Conservation (phyloP, 1,284 basidiomycete genomes). For the Melampsora larici-populina region DNA sequence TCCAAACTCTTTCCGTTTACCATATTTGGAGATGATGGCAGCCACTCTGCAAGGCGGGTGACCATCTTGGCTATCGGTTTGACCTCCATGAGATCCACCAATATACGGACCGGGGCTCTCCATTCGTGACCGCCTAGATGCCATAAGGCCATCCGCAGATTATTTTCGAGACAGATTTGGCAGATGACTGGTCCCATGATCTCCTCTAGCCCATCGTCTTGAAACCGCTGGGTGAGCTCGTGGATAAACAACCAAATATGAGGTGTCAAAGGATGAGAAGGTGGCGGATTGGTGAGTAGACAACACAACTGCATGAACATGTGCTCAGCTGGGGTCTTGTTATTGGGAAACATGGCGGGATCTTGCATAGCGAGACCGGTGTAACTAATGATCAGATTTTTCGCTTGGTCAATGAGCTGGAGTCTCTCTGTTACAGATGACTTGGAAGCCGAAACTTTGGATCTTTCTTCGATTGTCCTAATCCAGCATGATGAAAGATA, state of each 20-base stretch:
- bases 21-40: conserved; percentile 50
- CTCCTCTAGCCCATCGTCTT: conserved; percentile 58
- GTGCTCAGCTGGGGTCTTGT: conserved; percentile 64
- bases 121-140: conserved; percentile 42
- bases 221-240: conserved; percentile 68
- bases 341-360: conserved; percentile 86
- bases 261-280: conserved; percentile 49
- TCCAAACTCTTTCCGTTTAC: conserved; percentile 53
- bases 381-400: conserved; percentile 81
- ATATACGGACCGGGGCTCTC: conserved; percentile 21
- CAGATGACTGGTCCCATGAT: conserved; percentile 61
- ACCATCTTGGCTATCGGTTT: conserved; percentile 29
- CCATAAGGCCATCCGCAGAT: conserved; percentile 17
- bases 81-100: conserved; percentile 40
- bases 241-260: conserved; percentile 70
- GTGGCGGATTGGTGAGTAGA: conserved; percentile 63
- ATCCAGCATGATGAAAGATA: conserved; percentile 91
- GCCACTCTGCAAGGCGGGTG: conserved; percentile 50
- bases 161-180: conserved; percentile 48
- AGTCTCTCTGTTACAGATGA: conserved; percentile 59
- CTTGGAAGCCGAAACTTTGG: conserved; percentile 63
- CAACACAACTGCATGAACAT: conserved; percentile 62
- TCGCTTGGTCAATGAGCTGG: conserved; percentile 66
- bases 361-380: conserved; percentile 84
- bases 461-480: conserved; percentile 61